These are phyloP conservation scores for Aspergillus costaricaensis DNA, from an alignment of 2,329 filamentous ascomycete species.

Conservation along the genomic window DNA sequence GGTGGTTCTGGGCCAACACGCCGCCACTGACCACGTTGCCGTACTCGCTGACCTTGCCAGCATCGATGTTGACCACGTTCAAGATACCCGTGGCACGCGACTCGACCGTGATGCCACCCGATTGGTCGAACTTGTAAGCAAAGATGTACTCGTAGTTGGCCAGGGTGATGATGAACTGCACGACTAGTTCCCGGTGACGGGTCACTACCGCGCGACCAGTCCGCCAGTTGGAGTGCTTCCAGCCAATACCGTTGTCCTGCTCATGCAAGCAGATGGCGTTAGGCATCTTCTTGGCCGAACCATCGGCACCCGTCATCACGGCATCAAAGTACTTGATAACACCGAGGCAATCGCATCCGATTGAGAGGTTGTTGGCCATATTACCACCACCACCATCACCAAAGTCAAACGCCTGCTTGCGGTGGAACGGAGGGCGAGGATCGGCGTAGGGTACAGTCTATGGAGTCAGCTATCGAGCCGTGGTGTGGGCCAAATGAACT, in stretches of 20 bases:
- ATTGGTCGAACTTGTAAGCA: constrained; percentile 58
- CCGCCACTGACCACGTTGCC: constrained; percentile 68
- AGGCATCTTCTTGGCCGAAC: constrained; percentile 57
- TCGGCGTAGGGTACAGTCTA: constrained; percentile 65
- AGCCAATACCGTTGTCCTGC: constrained; percentile 65
- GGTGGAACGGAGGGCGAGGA: constrained; percentile 64
- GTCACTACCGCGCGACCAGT: constrained; percentile 63
- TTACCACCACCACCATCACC: constrained; percentile 69
- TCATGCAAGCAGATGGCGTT: constrained; percentile 69
- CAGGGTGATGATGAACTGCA: constrained; percentile 68
- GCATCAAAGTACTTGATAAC: constrained; percentile 67
- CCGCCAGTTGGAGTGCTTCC: constrained; percentile 70
- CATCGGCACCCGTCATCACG: constrained; percentile 55
- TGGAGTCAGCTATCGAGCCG: not conserved
- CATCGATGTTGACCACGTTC: constrained; percentile 65
- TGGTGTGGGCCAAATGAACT: not conserved
- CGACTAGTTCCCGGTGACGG: constrained; percentile 61
- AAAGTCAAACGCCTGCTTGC: constrained; percentile 73
- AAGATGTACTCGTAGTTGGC: constrained; percentile 50
- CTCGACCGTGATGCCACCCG: constrained; percentile 64
- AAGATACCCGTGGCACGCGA: constrained; percentile 70
- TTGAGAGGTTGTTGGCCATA: constrained; percentile 66
- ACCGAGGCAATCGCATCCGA: constrained; percentile 56
- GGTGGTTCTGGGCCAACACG: constrained; percentile 68
- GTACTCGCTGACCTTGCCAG: constrained; percentile 61